Conservation (phyloP, 371 early-diverging fungal genomes). For the Mucor lusitanicus region DNA sequence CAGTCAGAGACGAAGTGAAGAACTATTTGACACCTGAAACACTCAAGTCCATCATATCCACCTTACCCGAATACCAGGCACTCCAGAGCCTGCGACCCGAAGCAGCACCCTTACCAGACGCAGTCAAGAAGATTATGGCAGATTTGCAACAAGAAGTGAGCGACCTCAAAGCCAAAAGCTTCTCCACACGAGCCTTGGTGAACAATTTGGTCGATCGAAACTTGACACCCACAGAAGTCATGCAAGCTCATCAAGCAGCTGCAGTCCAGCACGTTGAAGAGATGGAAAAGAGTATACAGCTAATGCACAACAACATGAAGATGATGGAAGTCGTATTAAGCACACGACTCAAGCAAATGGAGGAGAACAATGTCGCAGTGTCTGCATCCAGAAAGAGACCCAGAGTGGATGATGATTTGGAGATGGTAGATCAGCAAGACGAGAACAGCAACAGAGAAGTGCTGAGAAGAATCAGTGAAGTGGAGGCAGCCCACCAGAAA, state of each 20-base stretch:
- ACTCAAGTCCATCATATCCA: neutral
- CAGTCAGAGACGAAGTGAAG: neutral
- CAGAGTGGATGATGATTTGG: neutral
- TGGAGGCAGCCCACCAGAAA: slow-evolving; percentile 22
- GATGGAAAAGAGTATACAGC: slow-evolving; percentile 5
- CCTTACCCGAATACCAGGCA: slow-evolving; percentile 13
- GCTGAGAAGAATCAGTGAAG: neutral
- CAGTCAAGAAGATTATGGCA: neutral
- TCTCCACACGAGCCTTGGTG: slow-evolving; percentile 6
- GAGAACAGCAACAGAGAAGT: neutral
- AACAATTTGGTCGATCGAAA: slow-evolving; percentile 2
- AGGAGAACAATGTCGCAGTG: neutral
- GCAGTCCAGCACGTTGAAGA: slow-evolving; percentile 14
- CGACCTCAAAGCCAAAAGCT: neutral
- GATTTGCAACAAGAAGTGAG: neutral
- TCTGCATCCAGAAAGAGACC: slow-evolving; percentile 11
- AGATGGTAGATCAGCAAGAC: neutral
- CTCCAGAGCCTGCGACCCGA: neutral
- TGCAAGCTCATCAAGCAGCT: neutral
- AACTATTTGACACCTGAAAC: neutral
- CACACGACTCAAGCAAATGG: neutral
- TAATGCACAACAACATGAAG: slow-evolving; percentile 21
- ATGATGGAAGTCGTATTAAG: slow-evolving; percentile 17
- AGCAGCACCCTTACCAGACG: neutral
- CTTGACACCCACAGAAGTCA: neutral